Percentiles rank a stretch among this genome's conserved stretches.
phyloP scores from a whole-genome alignment of 129 eudicot genomes.

The Solidago caesia region DNA sequence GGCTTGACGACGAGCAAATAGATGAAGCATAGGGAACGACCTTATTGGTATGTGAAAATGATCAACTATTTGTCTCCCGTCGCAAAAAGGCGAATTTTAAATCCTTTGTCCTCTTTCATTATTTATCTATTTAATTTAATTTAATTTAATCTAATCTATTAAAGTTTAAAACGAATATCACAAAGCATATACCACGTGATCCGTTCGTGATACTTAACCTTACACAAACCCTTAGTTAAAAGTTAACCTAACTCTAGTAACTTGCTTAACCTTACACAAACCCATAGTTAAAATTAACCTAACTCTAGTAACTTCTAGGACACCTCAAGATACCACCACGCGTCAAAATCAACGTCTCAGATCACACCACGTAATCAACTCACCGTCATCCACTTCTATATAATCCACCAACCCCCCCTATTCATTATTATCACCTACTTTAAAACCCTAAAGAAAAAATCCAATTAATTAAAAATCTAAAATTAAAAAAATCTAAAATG shows the following conservation, averaged over 20 bases:
- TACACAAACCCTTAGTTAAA: conserved; percentile 20
- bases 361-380: background rate
- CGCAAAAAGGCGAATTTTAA: too few relatives aligned
- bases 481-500: too few relatives aligned
- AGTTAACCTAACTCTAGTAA: conserved; percentile 19
- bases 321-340: conserved; percentile 6
- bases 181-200: conserved; percentile 31
- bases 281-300: conserved; percentile 16
- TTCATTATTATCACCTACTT: too few relatives aligned
- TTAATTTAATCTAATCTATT: too few relatives aligned
- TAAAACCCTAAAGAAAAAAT: too few relatives aligned
- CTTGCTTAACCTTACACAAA: conserved; percentile 8
- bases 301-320: conserved; percentile 25
- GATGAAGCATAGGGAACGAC: too few relatives aligned
- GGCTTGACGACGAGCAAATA: too few relatives aligned
- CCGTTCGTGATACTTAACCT: conserved; percentile 26
- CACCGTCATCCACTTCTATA: conserved; percentile 29
- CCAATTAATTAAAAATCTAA: background rate
- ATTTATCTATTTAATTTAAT: too few relatives aligned
- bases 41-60: too few relatives aligned
- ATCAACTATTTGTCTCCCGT: too few relatives aligned
- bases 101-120: too few relatives aligned
- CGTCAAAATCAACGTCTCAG: conserved; percentile 14
- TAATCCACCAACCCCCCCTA: conserved; percentile 3
- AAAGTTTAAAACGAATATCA: too few relatives aligned